Evolutionary conservation across 2,329 filamentous ascomycete species (phyloP).

Genomic region (Penicillium sp.): DNA sequence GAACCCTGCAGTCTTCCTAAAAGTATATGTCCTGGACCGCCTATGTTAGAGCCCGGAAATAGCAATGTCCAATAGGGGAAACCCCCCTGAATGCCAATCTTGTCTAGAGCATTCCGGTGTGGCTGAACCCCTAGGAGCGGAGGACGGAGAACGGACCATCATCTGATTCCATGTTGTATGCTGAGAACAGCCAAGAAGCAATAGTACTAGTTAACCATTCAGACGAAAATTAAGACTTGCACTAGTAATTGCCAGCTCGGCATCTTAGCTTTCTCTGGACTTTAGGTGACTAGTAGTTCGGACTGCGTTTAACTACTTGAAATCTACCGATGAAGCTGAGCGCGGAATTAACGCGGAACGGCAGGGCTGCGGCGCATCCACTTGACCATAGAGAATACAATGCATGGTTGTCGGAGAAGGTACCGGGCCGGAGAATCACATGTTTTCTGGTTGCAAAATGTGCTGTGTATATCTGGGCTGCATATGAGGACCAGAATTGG

Average conservation of each 20-base stretch:
- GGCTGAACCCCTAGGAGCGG: background rate
- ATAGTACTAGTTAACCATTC: background rate
- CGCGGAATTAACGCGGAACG: constrained; percentile 5
- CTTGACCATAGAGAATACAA: constrained; percentile 23
- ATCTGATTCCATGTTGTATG: background rate
- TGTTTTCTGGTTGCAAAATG: background rate
- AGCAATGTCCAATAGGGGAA: constrained; percentile 13
- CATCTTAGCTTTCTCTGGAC: background rate
- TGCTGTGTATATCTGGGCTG: constrained; percentile 4
- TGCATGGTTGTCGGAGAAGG: constrained; percentile 20
- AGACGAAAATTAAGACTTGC: background rate
- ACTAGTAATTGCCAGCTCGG: background rate
- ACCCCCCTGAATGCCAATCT: constrained; percentile 10
- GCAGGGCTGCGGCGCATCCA: constrained; percentile 25
- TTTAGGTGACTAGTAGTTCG: background rate
- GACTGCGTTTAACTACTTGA: background rate
- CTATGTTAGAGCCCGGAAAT: constrained; percentile 8
- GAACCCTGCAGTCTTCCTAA: background rate
- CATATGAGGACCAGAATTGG: constrained; percentile 2
- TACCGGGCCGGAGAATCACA: background rate
- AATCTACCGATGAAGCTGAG: background rate
- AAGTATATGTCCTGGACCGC: background rate
- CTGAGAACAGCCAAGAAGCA: background rate
- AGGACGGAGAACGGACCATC: background rate
- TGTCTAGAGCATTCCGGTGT: constrained; percentile 9